phyloP scores from a whole-genome alignment of 371 early-diverging fungal species.

The Rhizopus microsporus region DNA sequence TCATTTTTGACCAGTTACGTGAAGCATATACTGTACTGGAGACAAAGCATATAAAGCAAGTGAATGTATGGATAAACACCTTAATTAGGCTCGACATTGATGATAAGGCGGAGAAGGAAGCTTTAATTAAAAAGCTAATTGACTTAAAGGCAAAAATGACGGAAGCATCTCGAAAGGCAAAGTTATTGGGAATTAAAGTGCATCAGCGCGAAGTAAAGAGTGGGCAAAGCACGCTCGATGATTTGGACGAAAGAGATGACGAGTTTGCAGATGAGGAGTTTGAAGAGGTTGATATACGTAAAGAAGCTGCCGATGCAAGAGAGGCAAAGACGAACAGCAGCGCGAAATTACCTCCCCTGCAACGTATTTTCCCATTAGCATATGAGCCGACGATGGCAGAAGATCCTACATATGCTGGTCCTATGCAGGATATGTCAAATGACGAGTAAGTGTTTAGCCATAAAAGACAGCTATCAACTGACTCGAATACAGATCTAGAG shows the following conservation, averaged over 20 bases:
- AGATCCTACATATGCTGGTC: constrained; percentile 47
- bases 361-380: constrained; percentile 49
- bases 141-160: constrained; percentile 38
- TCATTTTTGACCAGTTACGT: constrained; percentile 63
- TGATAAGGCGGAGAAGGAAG: constrained; percentile 38
- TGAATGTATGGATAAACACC: constrained; percentile 55
- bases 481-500: not conserved
- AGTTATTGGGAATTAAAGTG: constrained; percentile 49
- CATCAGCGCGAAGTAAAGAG: not conserved
- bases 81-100: constrained; percentile 49
- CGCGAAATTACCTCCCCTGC: constrained; percentile 36
- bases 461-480: no score
- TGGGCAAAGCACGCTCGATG: not conserved
- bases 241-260: constrained; percentile 49
- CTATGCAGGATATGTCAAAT: constrained; percentile 1
- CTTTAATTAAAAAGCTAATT: constrained; percentile 39
- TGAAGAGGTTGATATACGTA: constrained; percentile 55
- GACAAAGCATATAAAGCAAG: constrained; percentile 43
- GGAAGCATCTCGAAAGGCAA: constrained; percentile 51
- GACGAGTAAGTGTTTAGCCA: not conserved
- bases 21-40: constrained; percentile 57
- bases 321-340: not conserved
- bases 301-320: not conserved
- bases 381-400: constrained; percentile 50
- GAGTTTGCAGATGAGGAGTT: constrained; percentile 54